Percentiles rank a stretch among this genome's conserved stretches.
phyloP scores from a whole-genome alignment of 2,329 filamentous ascomycete species.

The Curvularia sp. region DNA sequence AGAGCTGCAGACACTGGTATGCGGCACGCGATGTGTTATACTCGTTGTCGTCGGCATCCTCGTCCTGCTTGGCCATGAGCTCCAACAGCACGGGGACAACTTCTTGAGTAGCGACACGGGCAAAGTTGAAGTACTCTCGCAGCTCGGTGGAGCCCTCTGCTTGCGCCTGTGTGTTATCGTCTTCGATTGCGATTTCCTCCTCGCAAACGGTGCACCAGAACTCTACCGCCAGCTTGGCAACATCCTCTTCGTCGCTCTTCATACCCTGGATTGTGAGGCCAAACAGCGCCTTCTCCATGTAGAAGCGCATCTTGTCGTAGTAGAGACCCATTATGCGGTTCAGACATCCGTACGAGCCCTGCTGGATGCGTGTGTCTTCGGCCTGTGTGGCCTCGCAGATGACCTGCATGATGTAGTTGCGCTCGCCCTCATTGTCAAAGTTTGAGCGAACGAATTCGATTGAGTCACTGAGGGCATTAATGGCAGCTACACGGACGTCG shows the following conservation, averaged over 20 bases:
- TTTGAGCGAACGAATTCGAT: conserved; percentile 98
- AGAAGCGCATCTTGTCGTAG: conserved; percentile 99
- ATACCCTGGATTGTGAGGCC: conserved; percentile 97
- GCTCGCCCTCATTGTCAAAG: conserved; percentile 98
- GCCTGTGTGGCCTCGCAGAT: conserved; percentile 98
- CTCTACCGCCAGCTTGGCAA: conserved; percentile 96
- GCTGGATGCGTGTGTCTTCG: conserved; percentile 87
- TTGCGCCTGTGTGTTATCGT: conserved; percentile 82
- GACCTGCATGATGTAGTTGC: conserved; percentile 99
- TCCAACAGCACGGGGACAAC: conserved; percentile 90
- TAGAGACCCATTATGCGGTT: conserved; percentile 99
- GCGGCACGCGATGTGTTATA: conserved; percentile 95
- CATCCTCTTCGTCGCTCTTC: conserved; percentile 97
- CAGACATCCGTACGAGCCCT: conserved; percentile 93
- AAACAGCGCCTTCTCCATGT: conserved; percentile 99
- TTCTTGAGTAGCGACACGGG: conserved; percentile 87
- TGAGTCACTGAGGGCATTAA: conserved; percentile 92
- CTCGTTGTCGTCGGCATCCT: conserved; percentile 95
- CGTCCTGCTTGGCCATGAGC: conserved; percentile 94
- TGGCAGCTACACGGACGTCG: conserved; percentile 90
- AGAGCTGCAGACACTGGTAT: conserved; percentile 95
- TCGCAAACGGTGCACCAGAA: conserved; percentile 99
- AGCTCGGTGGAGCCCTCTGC: conserved; percentile 81
- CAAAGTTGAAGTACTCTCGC: conserved; percentile 95
- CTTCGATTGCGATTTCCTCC: conserved; percentile 96